phyloP scores from a whole-genome alignment of 805 yeast genomes.

The Teunomyces lycoperdinae region DNA sequence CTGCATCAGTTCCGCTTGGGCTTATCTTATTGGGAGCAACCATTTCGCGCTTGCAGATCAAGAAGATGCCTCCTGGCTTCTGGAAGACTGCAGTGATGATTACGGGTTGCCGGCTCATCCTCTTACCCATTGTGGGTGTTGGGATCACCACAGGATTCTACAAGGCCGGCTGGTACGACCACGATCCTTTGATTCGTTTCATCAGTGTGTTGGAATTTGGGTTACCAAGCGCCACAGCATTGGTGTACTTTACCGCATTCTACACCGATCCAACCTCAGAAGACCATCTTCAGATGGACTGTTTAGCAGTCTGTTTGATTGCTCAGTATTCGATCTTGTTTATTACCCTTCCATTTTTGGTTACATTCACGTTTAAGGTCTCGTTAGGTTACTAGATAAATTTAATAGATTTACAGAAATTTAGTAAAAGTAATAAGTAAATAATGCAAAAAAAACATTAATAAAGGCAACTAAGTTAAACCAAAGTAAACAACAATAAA shows the following conservation, averaged over 20 bases:
- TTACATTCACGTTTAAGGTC: slow-evolving; percentile 63
- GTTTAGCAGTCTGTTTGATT: slow-evolving; percentile 73
- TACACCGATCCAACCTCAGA: slow-evolving; percentile 64
- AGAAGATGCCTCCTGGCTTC: slow-evolving; percentile 63
- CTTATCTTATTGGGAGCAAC: slow-evolving; percentile 82
- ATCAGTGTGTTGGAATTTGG: slow-evolving; percentile 73
- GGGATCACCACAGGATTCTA: slow-evolving; percentile 56
- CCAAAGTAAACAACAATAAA: too few relatives aligned
- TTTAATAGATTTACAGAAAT: too few relatives aligned
- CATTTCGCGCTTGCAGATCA: slow-evolving; percentile 67
- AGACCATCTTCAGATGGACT: slow-evolving; percentile 71
- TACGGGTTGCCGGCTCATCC: slow-evolving; percentile 54
- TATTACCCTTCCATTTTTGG: slow-evolving; percentile 69
- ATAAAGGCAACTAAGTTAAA: too few relatives aligned
- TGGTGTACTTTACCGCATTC: slow-evolving; percentile 85
- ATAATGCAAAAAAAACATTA: too few relatives aligned
- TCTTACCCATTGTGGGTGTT: slow-evolving; percentile 78
- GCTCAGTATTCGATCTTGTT: slow-evolving; percentile 69
- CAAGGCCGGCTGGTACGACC: slow-evolving; percentile 60
- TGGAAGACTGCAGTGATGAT: slow-evolving; percentile 63
- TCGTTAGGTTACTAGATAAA: slow-evolving; percentile 29
- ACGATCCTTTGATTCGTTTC: slow-evolving; percentile 61
- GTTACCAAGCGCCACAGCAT: slow-evolving; percentile 84
- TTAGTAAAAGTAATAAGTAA: too few relatives aligned
- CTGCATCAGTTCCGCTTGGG: slow-evolving; percentile 88